Conservation (phyloP, 345 rosid genomes). For the Citrus unshiu region DNA sequence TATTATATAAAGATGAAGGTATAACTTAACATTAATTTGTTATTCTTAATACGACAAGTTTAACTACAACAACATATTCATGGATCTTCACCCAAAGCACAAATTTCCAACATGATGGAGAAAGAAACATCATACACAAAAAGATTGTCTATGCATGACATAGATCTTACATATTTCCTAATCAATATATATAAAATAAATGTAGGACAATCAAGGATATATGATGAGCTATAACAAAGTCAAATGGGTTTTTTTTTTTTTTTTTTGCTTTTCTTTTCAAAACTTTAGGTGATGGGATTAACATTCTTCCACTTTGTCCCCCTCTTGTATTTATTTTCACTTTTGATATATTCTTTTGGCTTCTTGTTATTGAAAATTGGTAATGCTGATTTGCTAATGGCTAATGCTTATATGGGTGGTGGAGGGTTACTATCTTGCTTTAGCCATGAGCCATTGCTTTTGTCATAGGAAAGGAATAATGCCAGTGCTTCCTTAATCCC, state of each 20-base stretch:
- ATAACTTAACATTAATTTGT: neutral
- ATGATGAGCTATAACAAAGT: slow-evolving; percentile 54
- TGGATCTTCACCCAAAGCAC: neutral
- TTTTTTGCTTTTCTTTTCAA: slow-evolving; percentile 15
- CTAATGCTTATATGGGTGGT: neutral
- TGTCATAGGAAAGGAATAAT: slow-evolving; percentile 51
- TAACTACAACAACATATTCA: neutral
- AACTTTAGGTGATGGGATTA: slow-evolving; percentile 80
- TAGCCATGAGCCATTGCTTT: slow-evolving; percentile 45
- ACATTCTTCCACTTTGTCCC: slow-evolving; percentile 98
- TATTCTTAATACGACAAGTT: neutral
- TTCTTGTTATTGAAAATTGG: neutral
- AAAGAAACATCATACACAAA: neutral
- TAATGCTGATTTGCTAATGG: neutral
- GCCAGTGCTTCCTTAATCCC: slow-evolving; percentile 35
- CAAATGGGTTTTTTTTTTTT: slow-evolving; percentile 39
- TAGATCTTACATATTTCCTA: neutral
- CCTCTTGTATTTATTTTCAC: slow-evolving; percentile 2
- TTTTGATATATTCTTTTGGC: neutral
- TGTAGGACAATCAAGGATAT: slow-evolving; percentile 43
- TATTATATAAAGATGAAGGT: too few species aligned
- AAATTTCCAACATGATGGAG: neutral
- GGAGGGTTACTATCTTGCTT: slow-evolving; percentile 41
- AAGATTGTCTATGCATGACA: slow-evolving; percentile 7
- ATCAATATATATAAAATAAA: neutral